Base-by-base conservation (phyloP, 257 asterid species). In the Vinca minor region DNA sequence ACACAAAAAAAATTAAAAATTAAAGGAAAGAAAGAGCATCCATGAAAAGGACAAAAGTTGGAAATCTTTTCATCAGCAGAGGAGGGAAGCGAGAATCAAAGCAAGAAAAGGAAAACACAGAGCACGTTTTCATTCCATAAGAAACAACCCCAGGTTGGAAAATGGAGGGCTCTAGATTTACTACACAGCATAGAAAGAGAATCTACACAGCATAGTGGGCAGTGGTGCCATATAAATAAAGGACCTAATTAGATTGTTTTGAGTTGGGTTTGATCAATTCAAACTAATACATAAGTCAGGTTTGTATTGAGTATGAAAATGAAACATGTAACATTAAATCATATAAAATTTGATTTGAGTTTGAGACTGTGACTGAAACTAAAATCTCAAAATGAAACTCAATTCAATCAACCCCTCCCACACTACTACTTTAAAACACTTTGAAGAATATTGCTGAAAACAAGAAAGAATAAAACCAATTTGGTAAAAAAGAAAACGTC, bases 391-490 rank as follows among this genome's bases (percentile, higher is more conserved):
- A n/a, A n/a, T n/a, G n/a, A n/a, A n/a, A n/a, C n/a, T n/a, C n/a
- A n/a, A n/a, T n/a, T n/a, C n/a, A n/a, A n/a, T n/a, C n/a, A n/a
- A n/a, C n/a, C n/a, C n/a, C n/a, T n/a, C n/a, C n/a, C n/a, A n/a
- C n/a, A n/a, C n/a, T n/a, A n/a, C n/a, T n/a, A n/a, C n/a, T n/a
- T n/a, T n/a, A n/a, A n/a, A n/a, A n/a, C n/a, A n/a, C n/a, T n/a
- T n/a, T n/a, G n/a, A n/a, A 65, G 93, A 85, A 81, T 82, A 84
- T 82, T 79, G 65, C 86, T 78, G 83, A 81, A 83, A 84, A 85
- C 87, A 75, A 79, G 69, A 73, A 50, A 78, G 87, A 83, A 85
- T 82, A 79, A n/a, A 79, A 67, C 77, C 77, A 76, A 74, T 78
- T 73, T 74, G 75, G 76, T 63, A 63, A 68, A 79, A n/a, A 69